Base-by-base conservation (phyloP, 441 rosid species). In the Syzygium syzygioides region DNA sequence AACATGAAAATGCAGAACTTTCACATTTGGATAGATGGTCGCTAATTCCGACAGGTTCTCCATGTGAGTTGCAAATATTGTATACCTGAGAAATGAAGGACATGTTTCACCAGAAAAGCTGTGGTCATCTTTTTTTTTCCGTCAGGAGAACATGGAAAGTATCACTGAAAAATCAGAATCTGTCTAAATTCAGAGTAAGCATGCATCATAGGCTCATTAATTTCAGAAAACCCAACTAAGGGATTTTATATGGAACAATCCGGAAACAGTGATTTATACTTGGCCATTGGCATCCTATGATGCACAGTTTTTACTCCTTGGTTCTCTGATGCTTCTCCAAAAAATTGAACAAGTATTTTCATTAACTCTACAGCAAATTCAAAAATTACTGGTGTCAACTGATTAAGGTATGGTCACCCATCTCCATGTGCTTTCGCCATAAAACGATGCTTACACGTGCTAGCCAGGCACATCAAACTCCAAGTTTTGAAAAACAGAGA, bases 21-120 rank as follows among this genome's bases (percentile, higher is more conserved):
- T 98, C 90, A 95, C 97, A 90, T 96, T 97, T 55, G 99, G 99
- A 88, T 98, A 96, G 88, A 97, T 93, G 85, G 97, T 95, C 80
- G 99, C 98, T 85, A 97, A 93, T 93, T 95, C 98, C 6, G 96
- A 93, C n/a, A 97, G 94, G 90, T 94, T 95, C 93, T 98, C 98
- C 98, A 96, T 97, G 89, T 97, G 99, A 62, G 98, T 97, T 54
- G 99, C 96, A 90, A 98, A 98, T 91, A 98, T 93, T 57, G 98
- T 95, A 88, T 95, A 97, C 96, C 99, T 97, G 96, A 89, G n/a
- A 56, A 56, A 86, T 86, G 25, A 76, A 76, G 17, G 84, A 45
- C 53, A 79, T 25, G 53, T 13, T 79, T 45, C 53, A 41, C 30
- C 2, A 4, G 84, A 79, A 76, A 79, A 25, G 84, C 53, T 41